Conservation (phyloP, 768 basidiomycete genomes). For the Mycena latifolia region DNA sequence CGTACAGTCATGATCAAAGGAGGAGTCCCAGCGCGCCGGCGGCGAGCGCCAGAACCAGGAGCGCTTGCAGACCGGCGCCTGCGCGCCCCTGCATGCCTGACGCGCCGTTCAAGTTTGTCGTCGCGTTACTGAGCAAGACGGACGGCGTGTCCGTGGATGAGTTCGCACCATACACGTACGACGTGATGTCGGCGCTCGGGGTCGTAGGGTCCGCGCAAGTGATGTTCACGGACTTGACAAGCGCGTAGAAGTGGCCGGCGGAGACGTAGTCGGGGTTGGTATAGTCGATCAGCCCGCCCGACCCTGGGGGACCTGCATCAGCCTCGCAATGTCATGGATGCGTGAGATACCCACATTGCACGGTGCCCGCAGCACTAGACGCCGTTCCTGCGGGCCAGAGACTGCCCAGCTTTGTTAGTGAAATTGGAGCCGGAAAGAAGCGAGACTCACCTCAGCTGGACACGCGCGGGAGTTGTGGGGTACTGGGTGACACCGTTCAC, state of each 20-base stretch:
- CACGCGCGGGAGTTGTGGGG: constrained; percentile 83
- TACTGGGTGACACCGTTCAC: constrained; percentile 71
- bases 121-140: constrained; percentile 69
- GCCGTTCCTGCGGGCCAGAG: constrained; percentile 88
- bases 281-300: constrained; percentile 80
- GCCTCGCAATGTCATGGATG: background rate
- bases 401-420: constrained; percentile 46
- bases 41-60: constrained; percentile 29
- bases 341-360: constrained; percentile 61
- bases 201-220: constrained; percentile 68
- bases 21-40: constrained; percentile 33
- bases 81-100: constrained; percentile 21
- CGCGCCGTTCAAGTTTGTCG: constrained; percentile 66
- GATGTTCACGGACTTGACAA: constrained; percentile 71
- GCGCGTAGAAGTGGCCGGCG: constrained; percentile 80
- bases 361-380: constrained; percentile 71
- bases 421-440: background rate
- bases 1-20: constrained; percentile 17
- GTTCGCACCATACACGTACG: constrained; percentile 75
- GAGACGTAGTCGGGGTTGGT: constrained; percentile 79
- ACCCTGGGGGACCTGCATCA: constrained; percentile 18
- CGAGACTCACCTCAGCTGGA: constrained; percentile 76
- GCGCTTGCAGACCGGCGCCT: constrained; percentile 18
- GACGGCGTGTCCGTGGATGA: constrained; percentile 63
- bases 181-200: constrained; percentile 61